A percentile compares a stretch with the other conserved stretches of the same genome.
Evolutionary conservation across 2,329 filamentous ascomycete species (phyloP).

Genomic region (Hymenoscyphus fraxineus): DNA sequence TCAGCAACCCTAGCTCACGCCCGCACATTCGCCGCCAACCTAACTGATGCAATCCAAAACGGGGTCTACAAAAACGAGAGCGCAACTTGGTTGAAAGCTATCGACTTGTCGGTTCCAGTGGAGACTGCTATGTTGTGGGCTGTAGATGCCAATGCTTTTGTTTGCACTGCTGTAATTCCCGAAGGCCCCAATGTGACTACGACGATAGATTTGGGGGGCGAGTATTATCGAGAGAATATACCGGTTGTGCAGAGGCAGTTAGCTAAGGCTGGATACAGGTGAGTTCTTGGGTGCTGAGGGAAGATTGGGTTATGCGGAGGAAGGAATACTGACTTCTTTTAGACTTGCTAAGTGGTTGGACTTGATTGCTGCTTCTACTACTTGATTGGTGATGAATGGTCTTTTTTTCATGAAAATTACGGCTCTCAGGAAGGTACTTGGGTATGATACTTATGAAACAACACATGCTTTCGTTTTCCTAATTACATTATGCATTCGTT

Average conservation of each 20-base stretch:
- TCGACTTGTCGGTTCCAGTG: constrained; percentile 20
- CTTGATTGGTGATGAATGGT: neutral
- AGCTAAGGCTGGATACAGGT: constrained; percentile 63
- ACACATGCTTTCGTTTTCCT: too few species aligned
- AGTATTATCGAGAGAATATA: constrained; percentile 60
- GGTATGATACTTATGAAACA: neutral
- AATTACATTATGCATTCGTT: too few species aligned
- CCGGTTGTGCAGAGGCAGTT: constrained; percentile 62
- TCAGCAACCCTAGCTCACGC: constrained; percentile 48
- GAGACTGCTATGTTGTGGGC: constrained; percentile 56
- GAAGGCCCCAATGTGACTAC: constrained; percentile 53
- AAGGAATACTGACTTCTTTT: neutral
- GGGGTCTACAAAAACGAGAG: constrained; percentile 47
- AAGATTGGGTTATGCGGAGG: too few species aligned
- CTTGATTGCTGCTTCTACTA: constrained; percentile 44
- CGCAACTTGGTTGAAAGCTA: constrained; percentile 21
- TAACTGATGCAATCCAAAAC: constrained; percentile 51
- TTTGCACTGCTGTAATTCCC: constrained; percentile 60
- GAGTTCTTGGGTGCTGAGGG: constrained; percentile 2
- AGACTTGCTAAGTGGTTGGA: constrained; percentile 64
- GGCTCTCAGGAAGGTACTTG: neutral
- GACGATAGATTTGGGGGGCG: constrained; percentile 55
- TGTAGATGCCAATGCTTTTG: constrained; percentile 56
- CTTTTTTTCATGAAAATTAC: neutral
- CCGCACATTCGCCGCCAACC: constrained; percentile 51